Conservation (phyloP, 2,329 filamentous ascomycete species). For the Geosmithia flava region DNA sequence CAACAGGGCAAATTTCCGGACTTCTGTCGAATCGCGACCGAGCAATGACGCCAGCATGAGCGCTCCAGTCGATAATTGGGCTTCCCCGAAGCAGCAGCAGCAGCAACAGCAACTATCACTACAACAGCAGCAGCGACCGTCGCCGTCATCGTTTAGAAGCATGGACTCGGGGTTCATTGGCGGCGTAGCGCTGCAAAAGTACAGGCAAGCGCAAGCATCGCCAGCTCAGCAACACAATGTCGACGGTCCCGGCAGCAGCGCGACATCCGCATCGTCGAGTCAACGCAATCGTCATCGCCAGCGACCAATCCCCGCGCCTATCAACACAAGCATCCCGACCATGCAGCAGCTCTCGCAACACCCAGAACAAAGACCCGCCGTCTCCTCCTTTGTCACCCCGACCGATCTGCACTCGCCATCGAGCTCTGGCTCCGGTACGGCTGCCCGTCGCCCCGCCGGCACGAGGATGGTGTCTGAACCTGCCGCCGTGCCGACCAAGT, state of each 20-base stretch:
- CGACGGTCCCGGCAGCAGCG: background rate
- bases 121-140: slow-evolving; percentile 10
- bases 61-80: background rate
- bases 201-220: slow-evolving; percentile 23
- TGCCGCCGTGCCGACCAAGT: slow-evolving; percentile 12
- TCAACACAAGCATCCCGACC: slow-evolving; percentile 16
- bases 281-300: background rate
- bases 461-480: slow-evolving; percentile 25
- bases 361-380: slow-evolving; percentile 3
- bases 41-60: background rate
- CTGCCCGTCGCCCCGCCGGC: slow-evolving; percentile 29
- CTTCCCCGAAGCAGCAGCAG: background rate
- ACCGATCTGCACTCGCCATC: slow-evolving; percentile 30
- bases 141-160: slow-evolving; percentile 17
- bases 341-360: slow-evolving; percentile 10
- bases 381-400: slow-evolving; percentile 34
- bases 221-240: slow-evolving; percentile 7
- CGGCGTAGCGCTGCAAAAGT: slow-evolving; percentile 39
- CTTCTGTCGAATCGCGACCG: slow-evolving; percentile 9
- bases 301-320: slow-evolving; percentile 6
- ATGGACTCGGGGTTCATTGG: slow-evolving; percentile 38
- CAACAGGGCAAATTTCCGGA: slow-evolving; percentile 1
- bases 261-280: background rate
- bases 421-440: slow-evolving; percentile 7
- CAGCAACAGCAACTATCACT: slow-evolving; percentile 7